These are phyloP conservation scores for Symbiotaphrina buchneri DNA, from an alignment of 495 filamentous ascomycete species.

Conservation along the genomic window DNA sequence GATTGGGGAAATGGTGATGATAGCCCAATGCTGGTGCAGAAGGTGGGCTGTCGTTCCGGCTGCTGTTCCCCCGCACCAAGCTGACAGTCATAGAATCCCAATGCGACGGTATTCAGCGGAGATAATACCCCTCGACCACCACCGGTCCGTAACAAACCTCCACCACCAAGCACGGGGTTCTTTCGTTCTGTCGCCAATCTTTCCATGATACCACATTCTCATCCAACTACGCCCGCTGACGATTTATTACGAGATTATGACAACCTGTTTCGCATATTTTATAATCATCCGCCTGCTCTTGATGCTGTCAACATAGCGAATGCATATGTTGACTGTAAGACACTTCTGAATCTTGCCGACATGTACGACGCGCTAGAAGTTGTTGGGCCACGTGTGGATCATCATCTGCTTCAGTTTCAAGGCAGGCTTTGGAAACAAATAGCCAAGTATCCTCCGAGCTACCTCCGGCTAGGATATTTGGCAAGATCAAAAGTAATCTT, in stretches of 20 bases:
- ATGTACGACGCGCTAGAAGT: constrained; percentile 80
- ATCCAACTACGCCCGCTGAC: constrained; percentile 23
- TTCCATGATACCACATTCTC: constrained; percentile 25
- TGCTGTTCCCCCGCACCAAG: background rate
- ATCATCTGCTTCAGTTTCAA: constrained; percentile 80
- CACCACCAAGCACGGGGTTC: constrained; percentile 35
- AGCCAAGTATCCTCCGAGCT: constrained; percentile 78
- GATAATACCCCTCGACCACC: constrained; percentile 17
- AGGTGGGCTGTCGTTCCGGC: constrained; percentile 17
- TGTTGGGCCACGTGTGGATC: constrained; percentile 74
- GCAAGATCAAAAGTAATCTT: constrained; percentile 72
- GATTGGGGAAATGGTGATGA: constrained; percentile 43
- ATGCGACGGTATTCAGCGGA: constrained; percentile 24
- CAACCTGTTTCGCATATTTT: constrained; percentile 81
- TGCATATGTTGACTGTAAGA: constrained; percentile 80
- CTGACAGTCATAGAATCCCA: constrained; percentile 11
- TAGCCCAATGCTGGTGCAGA: constrained; percentile 74
- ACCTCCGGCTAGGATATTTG: constrained; percentile 73
- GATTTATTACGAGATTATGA: constrained; percentile 76
- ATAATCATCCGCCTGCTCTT: constrained; percentile 65
- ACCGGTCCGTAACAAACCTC: constrained; percentile 26
- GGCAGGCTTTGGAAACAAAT: constrained; percentile 81
- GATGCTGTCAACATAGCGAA: constrained; percentile 72
- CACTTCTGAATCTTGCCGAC: constrained; percentile 61
- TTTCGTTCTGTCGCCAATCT: constrained; percentile 73